Evolutionary conservation across 768 basidiomycete species (phyloP), one percentile per base, ranked within the genome.

Genomic region (Suillus plorans): DNA sequence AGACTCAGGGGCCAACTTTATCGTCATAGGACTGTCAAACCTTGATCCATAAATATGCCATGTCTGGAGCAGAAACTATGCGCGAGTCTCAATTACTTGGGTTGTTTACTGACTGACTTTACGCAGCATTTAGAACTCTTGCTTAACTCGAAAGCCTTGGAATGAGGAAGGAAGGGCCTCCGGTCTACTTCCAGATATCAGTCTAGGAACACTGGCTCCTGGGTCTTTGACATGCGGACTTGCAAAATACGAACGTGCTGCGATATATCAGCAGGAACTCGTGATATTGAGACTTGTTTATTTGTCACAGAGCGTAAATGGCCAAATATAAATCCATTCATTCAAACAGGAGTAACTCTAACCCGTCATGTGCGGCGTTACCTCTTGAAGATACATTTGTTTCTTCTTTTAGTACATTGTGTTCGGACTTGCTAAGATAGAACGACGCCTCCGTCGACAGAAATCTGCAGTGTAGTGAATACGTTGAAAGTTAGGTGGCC

Each of bases 401-500:
- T 34, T 28, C 14, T 28, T 16, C 50, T 50, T 50, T 31, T 28
- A 16, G 18, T 31, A 20, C 28, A 34, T 12, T 12, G 10, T 18
- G 2, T 20, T 53, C 5, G 20, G 12, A 5, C 28, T 20, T 12
- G 28, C 52, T 60, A 41, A 60, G 41, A 60, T 53, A 60, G 25
- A 25, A 60, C 59, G 16, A 60, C 25, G 16, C 59, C 44, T 34
- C 59, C 59, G 59, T 60, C 44, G 20, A 60, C 59, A 25, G 59
- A 60, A 49, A 60, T 60, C 44, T 41, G 59, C 25, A 49, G 3
- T 25, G 14, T 25, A 49, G 42, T 41, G 39, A 41, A 34, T 25
- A 60, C 25, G 9, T 53, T 41, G 39, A n/a, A 52, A 52, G 31
- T 61, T 34, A 49, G 31, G 37, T 41, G 37, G 8, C n/a, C 42